Percentiles rank a stretch among this genome's conserved stretches.
Conservation (phyloP, 1,139 yeast species). For the Suhomyces choctaworum region DNA sequence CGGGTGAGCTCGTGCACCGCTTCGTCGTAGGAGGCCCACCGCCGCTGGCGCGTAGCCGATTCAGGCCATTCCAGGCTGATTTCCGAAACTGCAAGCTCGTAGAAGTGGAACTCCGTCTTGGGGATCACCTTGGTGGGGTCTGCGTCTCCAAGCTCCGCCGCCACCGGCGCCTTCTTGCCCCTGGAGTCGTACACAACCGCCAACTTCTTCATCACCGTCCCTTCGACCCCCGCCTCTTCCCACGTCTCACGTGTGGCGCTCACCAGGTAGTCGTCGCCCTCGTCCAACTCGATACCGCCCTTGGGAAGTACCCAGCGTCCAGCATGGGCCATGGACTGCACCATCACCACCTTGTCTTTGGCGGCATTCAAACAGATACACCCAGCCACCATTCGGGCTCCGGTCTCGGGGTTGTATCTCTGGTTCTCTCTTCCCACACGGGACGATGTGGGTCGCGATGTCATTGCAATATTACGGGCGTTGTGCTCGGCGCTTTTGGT, state of each 20-base stretch:
- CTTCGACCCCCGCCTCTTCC: conserved; percentile 96
- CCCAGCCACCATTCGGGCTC: conserved; percentile 90
- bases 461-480: conserved; percentile 1
- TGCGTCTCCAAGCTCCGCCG: conserved; percentile 38
- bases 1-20: conserved; percentile 64
- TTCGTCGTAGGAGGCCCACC: conserved; percentile 75
- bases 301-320: conserved; percentile 88
- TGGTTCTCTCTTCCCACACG: conserved; percentile 42
- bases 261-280: conserved; percentile 51
- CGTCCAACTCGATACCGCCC: conserved; percentile 93
- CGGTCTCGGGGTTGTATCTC: conserved; percentile 50
- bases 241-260: conserved; percentile 89
- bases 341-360: conserved; percentile 66
- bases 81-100: conserved; percentile 63
- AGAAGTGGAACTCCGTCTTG: conserved; percentile 80
- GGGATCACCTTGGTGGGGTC: conserved; percentile 42
- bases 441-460: conserved; percentile 21
- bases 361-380: conserved; percentile 68
- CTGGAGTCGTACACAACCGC: conserved; percentile 71
- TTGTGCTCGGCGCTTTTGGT: background rate
- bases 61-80: conserved; percentile 79
- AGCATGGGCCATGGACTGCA: conserved; percentile 67
- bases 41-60: conserved; percentile 52
- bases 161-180: conserved; percentile 58
- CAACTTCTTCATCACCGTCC: conserved; percentile 52